Conservation (phyloP, 345 rosid genomes). For the Draba incana region DNA sequence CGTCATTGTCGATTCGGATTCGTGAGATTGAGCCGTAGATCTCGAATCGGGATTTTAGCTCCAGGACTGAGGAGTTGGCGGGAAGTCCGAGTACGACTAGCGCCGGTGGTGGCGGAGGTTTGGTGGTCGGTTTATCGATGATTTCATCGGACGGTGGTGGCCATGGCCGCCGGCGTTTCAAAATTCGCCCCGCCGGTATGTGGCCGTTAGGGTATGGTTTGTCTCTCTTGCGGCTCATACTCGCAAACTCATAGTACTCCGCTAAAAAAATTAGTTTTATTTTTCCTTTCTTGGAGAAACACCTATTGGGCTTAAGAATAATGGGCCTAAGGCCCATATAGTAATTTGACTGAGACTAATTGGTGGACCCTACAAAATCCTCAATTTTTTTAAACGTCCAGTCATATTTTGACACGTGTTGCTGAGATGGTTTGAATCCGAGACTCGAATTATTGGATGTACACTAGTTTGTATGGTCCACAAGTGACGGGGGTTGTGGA, state of each 20-base stretch:
- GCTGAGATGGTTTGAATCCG: neutral
- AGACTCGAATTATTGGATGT: neutral
- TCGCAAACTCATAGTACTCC: neutral
- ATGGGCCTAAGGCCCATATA: constrained; percentile 18
- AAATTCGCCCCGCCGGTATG: constrained; percentile 19
- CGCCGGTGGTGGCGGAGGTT: constrained; percentile 66
- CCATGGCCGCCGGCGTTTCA: constrained; percentile 67
- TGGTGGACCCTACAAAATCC: no score
- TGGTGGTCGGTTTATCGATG: constrained; percentile 47
- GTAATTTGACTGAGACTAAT: neutral
- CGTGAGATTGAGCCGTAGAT: constrained; percentile 89
- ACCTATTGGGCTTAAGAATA: neutral
- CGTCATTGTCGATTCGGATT: constrained; percentile 72
- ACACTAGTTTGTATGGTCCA: constrained; percentile 4
- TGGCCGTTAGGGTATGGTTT: constrained; percentile 29
- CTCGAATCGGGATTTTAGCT: constrained; percentile 89
- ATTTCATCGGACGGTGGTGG: constrained; percentile 25
- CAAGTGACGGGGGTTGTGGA: neutral
- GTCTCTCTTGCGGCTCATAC: constrained; percentile 42
- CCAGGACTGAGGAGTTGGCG: constrained; percentile 75
- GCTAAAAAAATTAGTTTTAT: no score
- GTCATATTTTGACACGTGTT: neutral
- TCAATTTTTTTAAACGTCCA: no score
- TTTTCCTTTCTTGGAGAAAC: neutral
- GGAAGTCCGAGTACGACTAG: constrained; percentile 64